phyloP scores from a whole-genome alignment of 2,329 filamentous ascomycete genomes.

The Akanthomyces muscarius region DNA sequence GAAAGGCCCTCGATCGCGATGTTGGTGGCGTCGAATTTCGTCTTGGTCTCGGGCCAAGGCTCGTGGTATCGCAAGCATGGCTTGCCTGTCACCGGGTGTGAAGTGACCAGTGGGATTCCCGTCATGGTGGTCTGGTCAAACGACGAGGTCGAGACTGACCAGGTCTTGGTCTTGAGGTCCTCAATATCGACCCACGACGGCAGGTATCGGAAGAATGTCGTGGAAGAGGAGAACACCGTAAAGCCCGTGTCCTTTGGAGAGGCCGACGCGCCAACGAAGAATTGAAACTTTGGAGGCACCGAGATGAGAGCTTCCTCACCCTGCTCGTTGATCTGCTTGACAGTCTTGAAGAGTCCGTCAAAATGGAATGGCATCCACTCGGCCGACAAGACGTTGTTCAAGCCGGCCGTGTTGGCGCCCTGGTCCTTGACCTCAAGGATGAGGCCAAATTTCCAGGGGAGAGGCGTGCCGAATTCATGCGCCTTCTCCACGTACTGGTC shows the following conservation, averaged over 20 bases:
- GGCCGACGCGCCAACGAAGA: slow-evolving; percentile 45
- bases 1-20: slow-evolving; percentile 38
- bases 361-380: slow-evolving; percentile 57
- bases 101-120: slow-evolving; percentile 40
- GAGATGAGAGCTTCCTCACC: slow-evolving; percentile 40
- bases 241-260: slow-evolving; percentile 49
- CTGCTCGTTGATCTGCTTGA: slow-evolving; percentile 34
- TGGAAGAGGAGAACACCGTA: slow-evolving; percentile 51
- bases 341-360: slow-evolving; percentile 53
- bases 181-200: slow-evolving; percentile 34
- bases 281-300: slow-evolving; percentile 47
- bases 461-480: slow-evolving; percentile 41
- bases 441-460: slow-evolving; percentile 51
- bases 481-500: slow-evolving; percentile 44
- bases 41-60: slow-evolving; percentile 50
- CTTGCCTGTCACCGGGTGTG: slow-evolving; percentile 41
- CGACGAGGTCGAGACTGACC: slow-evolving; percentile 45
- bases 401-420: slow-evolving; percentile 37
- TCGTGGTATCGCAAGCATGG: slow-evolving; percentile 53
- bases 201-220: slow-evolving; percentile 45
- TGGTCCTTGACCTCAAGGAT: slow-evolving; percentile 49
- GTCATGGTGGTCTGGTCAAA: slow-evolving; percentile 43
- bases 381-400: slow-evolving; percentile 50
- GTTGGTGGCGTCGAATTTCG: slow-evolving; percentile 44
- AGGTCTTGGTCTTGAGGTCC: slow-evolving; percentile 38